phyloP scores from a whole-genome alignment of 768 basidiomycete species.

The Psilocybe cubensis region DNA sequence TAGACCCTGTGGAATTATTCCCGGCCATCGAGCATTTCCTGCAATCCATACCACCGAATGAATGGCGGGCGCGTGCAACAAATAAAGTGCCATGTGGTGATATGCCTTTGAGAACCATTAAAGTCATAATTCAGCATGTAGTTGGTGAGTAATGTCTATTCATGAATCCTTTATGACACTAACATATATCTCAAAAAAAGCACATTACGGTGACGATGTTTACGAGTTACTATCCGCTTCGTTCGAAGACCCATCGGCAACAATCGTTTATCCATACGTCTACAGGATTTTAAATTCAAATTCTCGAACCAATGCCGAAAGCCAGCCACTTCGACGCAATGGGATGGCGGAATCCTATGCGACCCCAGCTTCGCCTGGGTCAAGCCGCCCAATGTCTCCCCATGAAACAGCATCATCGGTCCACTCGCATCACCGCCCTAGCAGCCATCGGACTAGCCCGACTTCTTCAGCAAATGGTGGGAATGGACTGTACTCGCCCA shows the following conservation, averaged over 20 bases:
- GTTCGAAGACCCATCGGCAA: constrained; percentile 97
- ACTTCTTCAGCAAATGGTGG: constrained; percentile 63
- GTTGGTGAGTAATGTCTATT: constrained; percentile 71
- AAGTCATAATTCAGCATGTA: constrained; percentile 97
- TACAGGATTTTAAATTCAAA: constrained; percentile 86
- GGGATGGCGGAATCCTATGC: constrained; percentile 42
- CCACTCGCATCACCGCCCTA: constrained; percentile 57
- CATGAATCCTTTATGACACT: not conserved
- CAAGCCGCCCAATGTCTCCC: constrained; percentile 75
- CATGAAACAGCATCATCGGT: constrained; percentile 57
- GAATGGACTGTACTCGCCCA: constrained; percentile 50
- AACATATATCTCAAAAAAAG: constrained; percentile 37
- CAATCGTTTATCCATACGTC: constrained; percentile 95
- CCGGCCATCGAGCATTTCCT: constrained; percentile 94
- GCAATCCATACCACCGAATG: constrained; percentile 91
- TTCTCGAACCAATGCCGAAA: constrained; percentile 37
- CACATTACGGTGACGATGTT: constrained; percentile 85
- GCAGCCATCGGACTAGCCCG: constrained; percentile 69
- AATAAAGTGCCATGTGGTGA: constrained; percentile 95
- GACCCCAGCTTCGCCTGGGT: constrained; percentile 58
- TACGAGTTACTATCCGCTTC: constrained; percentile 90
- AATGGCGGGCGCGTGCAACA: constrained; percentile 91
- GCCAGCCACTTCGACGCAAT: constrained; percentile 29
- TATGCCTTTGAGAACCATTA: constrained; percentile 97
- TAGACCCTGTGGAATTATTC: constrained; percentile 89